A percentile compares a stretch with the other conserved stretches of the same genome.
Evolutionary conservation across 805 yeast species (phyloP).

Genomic region (Jamesozyma piceae): DNA sequence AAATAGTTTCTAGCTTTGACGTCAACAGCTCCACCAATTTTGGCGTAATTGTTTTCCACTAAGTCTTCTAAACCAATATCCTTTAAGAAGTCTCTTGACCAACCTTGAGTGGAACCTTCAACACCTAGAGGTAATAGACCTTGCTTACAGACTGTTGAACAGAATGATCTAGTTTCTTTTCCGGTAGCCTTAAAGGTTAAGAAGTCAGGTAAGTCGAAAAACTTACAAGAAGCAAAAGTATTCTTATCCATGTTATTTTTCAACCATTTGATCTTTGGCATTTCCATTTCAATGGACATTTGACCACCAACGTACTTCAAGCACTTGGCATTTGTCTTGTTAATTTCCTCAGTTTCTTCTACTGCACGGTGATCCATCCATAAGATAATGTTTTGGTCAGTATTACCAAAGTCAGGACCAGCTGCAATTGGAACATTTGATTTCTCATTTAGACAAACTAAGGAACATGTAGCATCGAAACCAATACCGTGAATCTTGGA

Average conservation of each 20-base stretch:
- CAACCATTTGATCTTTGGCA: constrained; percentile 95
- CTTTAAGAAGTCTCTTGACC: constrained; percentile 74
- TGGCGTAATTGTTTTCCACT: constrained; percentile 61
- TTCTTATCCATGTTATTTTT: constrained; percentile 69
- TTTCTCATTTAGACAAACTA: constrained; percentile 65
- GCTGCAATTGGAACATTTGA: constrained; percentile 70
- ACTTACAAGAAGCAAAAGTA: constrained; percentile 53
- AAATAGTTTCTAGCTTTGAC: constrained; percentile 40
- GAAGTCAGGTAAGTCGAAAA: constrained; percentile 87
- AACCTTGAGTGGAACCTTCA: constrained; percentile 75
- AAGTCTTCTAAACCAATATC: constrained; percentile 68
- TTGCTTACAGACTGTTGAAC: constrained; percentile 91
- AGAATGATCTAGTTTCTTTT: constrained; percentile 74
- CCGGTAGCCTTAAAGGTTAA: constrained; percentile 88
- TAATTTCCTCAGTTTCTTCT: constrained; percentile 69
- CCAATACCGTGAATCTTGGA: constrained; percentile 74
- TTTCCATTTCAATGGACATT: constrained; percentile 97
- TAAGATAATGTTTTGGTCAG: constrained; percentile 71
- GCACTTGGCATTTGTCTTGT: constrained; percentile 67
- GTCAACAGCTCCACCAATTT: constrained; percentile 70
- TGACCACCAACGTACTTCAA: constrained; percentile 92
- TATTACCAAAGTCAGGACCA: constrained; percentile 77
- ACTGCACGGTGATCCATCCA: constrained; percentile 99
- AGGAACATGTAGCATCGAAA: constrained; percentile 94
- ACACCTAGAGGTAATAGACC: constrained; percentile 91